Evolutionary conservation across 176 grass and related monocot genomes (phyloP).

Genomic region (Thalia dealbata): DNA sequence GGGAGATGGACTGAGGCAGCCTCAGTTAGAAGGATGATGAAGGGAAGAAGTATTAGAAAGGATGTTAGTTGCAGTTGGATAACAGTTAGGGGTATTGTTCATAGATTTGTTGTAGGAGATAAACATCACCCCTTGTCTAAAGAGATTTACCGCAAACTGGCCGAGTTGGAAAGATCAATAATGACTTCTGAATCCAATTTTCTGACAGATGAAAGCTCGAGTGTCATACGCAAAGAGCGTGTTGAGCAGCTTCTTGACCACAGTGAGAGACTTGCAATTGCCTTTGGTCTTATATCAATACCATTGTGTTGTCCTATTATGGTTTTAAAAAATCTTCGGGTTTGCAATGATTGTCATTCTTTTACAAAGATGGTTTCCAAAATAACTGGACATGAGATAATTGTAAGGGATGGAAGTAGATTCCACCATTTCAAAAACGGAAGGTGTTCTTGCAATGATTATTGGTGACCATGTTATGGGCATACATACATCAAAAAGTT

Average conservation of each 20-base stretch:
- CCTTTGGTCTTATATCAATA: conserved; percentile 16
- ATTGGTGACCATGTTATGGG: conserved; percentile 2
- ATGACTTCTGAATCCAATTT: not conserved
- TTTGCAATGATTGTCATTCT: conserved; percentile 17
- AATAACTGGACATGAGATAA: conserved; percentile 7
- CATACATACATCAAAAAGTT: too few relatives aligned
- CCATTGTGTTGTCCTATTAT: conserved; percentile 7
- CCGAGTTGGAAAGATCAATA: conserved; percentile 10
- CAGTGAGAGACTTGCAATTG: conserved; percentile 20
- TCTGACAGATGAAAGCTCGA: not conserved
- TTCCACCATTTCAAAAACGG: conserved; percentile 21
- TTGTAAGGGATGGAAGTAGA: conserved; percentile 16
- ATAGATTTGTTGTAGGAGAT: conserved; percentile 24
- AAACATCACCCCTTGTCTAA: conserved; percentile 15
- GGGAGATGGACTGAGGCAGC: conserved; percentile 12
- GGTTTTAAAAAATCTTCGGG: conserved; percentile 16
- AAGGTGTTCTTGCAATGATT: conserved; percentile 16
- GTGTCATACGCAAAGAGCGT: conserved; percentile 6
- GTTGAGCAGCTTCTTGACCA: conserved; percentile 21
- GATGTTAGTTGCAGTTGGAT: conserved; percentile 24
- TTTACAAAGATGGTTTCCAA: conserved; percentile 8
- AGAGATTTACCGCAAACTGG: conserved; percentile 12
- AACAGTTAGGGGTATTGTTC: conserved; percentile 12
- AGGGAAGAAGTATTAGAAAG: conserved; percentile 22
- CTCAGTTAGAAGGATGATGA: conserved; percentile 20